A percentile compares a stretch with the other conserved stretches of the same genome.
phyloP scores from a whole-genome alignment of 768 basidiomycete genomes.

The Rhizopogon vesiculosus region DNA sequence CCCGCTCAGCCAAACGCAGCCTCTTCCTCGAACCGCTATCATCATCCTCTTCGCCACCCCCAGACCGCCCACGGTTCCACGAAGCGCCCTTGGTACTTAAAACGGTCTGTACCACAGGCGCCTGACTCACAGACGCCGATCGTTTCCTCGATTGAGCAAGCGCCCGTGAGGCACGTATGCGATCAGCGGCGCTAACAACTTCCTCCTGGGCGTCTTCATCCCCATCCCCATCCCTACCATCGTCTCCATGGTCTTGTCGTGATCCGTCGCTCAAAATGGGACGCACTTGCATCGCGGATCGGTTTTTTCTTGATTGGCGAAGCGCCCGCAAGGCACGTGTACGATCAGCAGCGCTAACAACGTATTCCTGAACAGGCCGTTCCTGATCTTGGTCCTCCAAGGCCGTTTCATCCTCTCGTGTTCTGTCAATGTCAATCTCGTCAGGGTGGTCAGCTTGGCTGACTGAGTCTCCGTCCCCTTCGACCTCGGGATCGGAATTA shows the following conservation, averaged over 20 bases:
- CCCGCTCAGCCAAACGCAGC: slow-evolving; percentile 16
- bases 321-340: not conserved
- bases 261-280: slow-evolving; percentile 39
- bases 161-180: not conserved
- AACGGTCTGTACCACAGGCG: slow-evolving; percentile 33
- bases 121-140: slow-evolving; percentile 8
- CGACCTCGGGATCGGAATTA: slow-evolving; percentile 17
- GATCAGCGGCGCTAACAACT: not conserved
- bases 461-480: not conserved
- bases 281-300: slow-evolving; percentile 12
- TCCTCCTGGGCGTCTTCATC: not conserved
- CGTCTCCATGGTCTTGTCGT: not conserved
- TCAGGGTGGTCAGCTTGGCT: too few species aligned
- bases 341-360: not conserved
- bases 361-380: not conserved
- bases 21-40: slow-evolving; percentile 31
- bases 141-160: not conserved
- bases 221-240: not conserved
- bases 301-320: not conserved
- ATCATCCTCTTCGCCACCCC: not conserved
- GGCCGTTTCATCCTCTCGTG: too few species aligned
- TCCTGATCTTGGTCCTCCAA: too few species aligned
- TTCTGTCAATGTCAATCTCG: not conserved
- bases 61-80: slow-evolving; percentile 38
- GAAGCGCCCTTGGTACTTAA: slow-evolving; percentile 47